Evolutionary conservation across 1,284 basidiomycete species (phyloP), one percentile per base, ranked within the genome.

Genomic region (Sanghuangporus sanghuang): DNA sequence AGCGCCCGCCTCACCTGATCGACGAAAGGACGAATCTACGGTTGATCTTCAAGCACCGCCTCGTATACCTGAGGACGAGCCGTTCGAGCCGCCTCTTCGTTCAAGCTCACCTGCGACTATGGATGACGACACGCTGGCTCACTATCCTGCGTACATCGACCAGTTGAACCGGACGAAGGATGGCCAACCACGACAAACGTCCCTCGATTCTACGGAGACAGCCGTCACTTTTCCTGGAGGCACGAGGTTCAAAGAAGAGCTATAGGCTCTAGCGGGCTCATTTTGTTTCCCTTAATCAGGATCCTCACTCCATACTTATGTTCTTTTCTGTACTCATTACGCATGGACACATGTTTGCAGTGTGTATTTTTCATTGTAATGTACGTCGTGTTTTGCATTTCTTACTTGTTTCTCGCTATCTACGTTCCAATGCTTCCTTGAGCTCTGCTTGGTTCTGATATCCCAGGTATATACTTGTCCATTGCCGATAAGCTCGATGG

Each of bases 161-260:
- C 56, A 56, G 27, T 35, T 32, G 27, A 50, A 55, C 14, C 23
- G 21, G 49, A 21, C 16, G 27, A 53, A 35, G 23, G 48, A 53
- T 35, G 61, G 40, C 21, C 16, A 54, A 18, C 16, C 59, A 16
- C 44, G 49, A 23, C 64, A 63, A 2, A 40, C 16, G 56, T 66
- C 64, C 18, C 32, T 59, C 16, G 64, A 62, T 52, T 63, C 61
- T 14, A 35, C 60, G 16, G 54, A 61, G 21, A 65, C 64, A 23
- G 48, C 42, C 49, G 44, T 60, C 7, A 54, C 64, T 11, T 44
- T 66, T 16, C 61, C 64, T 6, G 57, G 61, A n/a, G 64, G 64
- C 35, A 66, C 64, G 39, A 62, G 56, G 40, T 66, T 66, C 46
- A 66, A 60, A 46, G 64, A 66, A 39, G 57, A 50, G 6, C 18